phyloP scores from a whole-genome alignment of 371 early-diverging fungal genomes.

The Globomyces sp. region DNA sequence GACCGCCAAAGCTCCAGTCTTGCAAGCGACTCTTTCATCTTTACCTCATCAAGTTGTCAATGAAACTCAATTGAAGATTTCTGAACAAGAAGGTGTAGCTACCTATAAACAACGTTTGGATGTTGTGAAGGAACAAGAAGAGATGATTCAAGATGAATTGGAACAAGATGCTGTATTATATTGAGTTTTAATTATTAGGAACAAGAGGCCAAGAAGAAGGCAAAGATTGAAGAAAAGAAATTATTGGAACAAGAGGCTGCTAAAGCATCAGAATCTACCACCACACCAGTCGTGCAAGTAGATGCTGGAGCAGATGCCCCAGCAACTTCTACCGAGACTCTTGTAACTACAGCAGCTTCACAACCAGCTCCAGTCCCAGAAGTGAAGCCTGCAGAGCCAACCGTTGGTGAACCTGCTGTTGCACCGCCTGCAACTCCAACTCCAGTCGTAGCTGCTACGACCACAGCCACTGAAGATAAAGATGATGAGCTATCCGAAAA shows the following conservation, averaged over 20 bases:
- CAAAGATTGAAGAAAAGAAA: conserved; percentile 28
- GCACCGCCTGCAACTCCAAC: background rate
- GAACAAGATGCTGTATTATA: conserved; percentile 43
- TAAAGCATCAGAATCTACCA: conserved; percentile 4
- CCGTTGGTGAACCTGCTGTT: background rate
- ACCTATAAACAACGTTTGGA: conserved; percentile 92
- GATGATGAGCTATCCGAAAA: conserved; percentile 33
- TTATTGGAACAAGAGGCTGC: conserved; percentile 23
- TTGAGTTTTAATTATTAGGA: conserved; percentile 3
- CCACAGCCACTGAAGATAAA: conserved; percentile 20
- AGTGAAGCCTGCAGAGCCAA: conserved; percentile 11
- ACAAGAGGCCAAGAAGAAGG: conserved; percentile 25
- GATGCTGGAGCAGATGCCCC: no score
- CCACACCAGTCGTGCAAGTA: no score
- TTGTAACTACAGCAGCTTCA: no score
- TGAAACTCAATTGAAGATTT: conserved; percentile 81
- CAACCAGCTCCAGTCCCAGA: conserved; percentile 7
- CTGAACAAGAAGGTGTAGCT: conserved; percentile 82
- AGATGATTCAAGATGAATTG: conserved; percentile 88
- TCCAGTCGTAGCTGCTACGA: background rate
- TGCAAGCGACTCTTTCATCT: conserved; percentile 90
- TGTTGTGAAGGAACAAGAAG: conserved; percentile 92
- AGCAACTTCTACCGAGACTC: no score
- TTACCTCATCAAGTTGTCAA: conserved; percentile 85
- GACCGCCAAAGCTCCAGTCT: conserved; percentile 66